A percentile compares a stretch with the other conserved stretches of the same genome.
These are phyloP conservation scores for Curvularia spicifera DNA, from an alignment of 2,329 filamentous ascomycete species.

Conservation along the genomic window DNA sequence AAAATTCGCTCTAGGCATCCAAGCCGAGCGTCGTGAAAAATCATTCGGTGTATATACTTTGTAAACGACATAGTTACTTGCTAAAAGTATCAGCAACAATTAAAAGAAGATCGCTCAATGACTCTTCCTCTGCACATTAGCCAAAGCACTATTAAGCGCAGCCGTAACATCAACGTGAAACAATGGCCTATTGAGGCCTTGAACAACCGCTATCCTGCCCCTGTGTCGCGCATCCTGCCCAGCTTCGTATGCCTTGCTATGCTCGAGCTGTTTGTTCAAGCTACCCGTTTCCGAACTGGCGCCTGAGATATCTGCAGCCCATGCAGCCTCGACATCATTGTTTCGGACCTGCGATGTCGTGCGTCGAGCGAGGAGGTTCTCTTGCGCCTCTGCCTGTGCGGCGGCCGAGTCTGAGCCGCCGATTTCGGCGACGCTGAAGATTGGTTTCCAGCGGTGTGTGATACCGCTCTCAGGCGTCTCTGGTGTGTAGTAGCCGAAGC, in stretches of 20 bases:
- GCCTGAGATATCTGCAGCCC: slow-evolving; percentile 20
- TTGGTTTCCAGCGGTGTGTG: slow-evolving; percentile 79
- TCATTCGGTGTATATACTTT: neutral
- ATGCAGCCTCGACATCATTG: slow-evolving; percentile 26
- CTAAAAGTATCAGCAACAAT: neutral
- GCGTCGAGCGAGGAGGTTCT: slow-evolving; percentile 57
- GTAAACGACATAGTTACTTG: neutral
- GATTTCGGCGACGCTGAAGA: slow-evolving; percentile 92
- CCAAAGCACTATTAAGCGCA: slow-evolving; percentile 87
- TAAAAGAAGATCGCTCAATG: slow-evolving; percentile 26
- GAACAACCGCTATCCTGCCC: slow-evolving; percentile 66
- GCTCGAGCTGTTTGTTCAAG: slow-evolving; percentile 42
- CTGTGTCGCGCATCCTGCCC: slow-evolving; percentile 36
- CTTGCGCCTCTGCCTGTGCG: slow-evolving; percentile 70
- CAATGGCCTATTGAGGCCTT: slow-evolving; percentile 85
- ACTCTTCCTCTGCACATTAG: slow-evolving; percentile 65
- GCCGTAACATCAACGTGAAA: slow-evolving; percentile 95
- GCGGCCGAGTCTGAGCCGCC: slow-evolving; percentile 76
- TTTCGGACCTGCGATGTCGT: slow-evolving; percentile 58
- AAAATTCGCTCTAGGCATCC: neutral
- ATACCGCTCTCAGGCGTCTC: slow-evolving; percentile 59
- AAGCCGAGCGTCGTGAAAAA: neutral
- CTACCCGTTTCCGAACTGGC: slow-evolving; percentile 32
- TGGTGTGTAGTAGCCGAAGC: slow-evolving; percentile 81
- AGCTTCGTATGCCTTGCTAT: slow-evolving; percentile 42